Percentiles rank a stretch among this genome's conserved stretches.
These are phyloP conservation scores for Vanilla planifolia DNA, from an alignment of 106 monocot genomes.

Conservation along the genomic window DNA sequence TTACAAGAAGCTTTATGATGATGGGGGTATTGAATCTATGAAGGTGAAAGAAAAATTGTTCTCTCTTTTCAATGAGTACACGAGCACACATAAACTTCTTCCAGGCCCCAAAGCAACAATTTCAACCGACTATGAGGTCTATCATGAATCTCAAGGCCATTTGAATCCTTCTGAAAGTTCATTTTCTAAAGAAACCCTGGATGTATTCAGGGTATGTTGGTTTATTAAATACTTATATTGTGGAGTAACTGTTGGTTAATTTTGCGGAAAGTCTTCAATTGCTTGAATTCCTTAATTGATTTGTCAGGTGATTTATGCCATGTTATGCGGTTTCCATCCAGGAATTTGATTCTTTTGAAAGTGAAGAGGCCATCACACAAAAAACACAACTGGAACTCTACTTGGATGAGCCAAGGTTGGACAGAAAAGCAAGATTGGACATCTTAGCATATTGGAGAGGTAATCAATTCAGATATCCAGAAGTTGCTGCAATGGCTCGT, in stretches of 20 bases:
- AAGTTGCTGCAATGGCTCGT: constrained; percentile 15
- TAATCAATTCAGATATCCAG: constrained; percentile 13
- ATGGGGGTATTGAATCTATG: constrained; percentile 1
- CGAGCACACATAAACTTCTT: not conserved
- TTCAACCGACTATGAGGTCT: not conserved
- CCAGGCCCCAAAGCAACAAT: not conserved
- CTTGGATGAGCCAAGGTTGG: constrained; percentile 14
- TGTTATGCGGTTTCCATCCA: not conserved
- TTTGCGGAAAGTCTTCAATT: not conserved
- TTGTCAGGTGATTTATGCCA: no score
- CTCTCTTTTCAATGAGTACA: constrained; percentile 11
- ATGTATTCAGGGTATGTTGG: constrained; percentile 7
- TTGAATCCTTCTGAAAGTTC: constrained; percentile 4
- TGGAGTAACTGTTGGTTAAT: no score
- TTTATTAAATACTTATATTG: no score
- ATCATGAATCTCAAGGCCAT: not conserved
- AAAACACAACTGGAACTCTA: constrained; percentile 16
- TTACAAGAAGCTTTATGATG: constrained; percentile 10
- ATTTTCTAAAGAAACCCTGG: constrained; percentile 11
- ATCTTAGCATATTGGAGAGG: constrained; percentile 13
- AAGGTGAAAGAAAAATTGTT: constrained; percentile 7
- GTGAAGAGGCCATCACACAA: constrained; percentile 3
- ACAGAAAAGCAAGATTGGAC: constrained; percentile 11
- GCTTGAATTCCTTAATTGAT: no score
- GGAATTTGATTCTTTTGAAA: constrained; percentile 15